Conservation (phyloP, 768 basidiomycete species). For the Amanita inopinata region DNA sequence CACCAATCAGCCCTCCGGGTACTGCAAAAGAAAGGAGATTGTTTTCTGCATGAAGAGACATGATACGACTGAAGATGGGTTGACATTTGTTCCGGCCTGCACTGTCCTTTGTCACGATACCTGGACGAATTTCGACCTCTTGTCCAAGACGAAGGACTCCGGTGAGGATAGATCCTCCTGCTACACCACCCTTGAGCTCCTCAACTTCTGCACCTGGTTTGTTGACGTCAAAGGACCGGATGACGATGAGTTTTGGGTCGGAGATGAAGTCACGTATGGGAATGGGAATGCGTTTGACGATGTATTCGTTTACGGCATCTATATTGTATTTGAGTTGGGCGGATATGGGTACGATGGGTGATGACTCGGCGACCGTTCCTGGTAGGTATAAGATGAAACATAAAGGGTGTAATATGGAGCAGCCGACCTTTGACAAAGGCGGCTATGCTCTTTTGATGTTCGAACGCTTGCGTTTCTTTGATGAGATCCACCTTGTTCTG, state of each 20-base stretch:
- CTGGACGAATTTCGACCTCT: slow-evolving; percentile 95
- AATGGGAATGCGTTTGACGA: slow-evolving; percentile 93
- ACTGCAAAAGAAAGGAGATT: slow-evolving; percentile 93
- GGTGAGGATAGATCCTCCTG: slow-evolving; percentile 91
- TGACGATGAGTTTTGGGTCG: slow-evolving; percentile 91
- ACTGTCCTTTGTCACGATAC: slow-evolving; percentile 92
- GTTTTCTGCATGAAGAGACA: slow-evolving; percentile 90
- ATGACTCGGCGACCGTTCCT: slow-evolving; percentile 96
- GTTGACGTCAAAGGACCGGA: slow-evolving; percentile 99
- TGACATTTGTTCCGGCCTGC: slow-evolving; percentile 85
- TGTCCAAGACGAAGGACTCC: slow-evolving; percentile 85
- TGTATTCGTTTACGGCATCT: slow-evolving; percentile 98
- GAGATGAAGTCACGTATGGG: slow-evolving; percentile 89
- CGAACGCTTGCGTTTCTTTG: slow-evolving; percentile 87
- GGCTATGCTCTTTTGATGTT: slow-evolving; percentile 92
- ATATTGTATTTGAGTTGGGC: slow-evolving; percentile 99
- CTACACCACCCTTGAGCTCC: slow-evolving; percentile 96
- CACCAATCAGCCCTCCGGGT: slow-evolving; percentile 96
- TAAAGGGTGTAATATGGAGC: neutral
- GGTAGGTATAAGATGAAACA: slow-evolving; percentile 1
- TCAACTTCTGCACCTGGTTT: slow-evolving; percentile 96
- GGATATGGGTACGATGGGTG: slow-evolving; percentile 97
- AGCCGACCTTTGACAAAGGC: slow-evolving; percentile 86
- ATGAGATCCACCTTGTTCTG: slow-evolving; percentile 99
- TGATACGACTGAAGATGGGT: slow-evolving; percentile 87